Evolutionary conservation across 257 asterid genomes (phyloP).

Genomic region (Solanum arcanum): DNA sequence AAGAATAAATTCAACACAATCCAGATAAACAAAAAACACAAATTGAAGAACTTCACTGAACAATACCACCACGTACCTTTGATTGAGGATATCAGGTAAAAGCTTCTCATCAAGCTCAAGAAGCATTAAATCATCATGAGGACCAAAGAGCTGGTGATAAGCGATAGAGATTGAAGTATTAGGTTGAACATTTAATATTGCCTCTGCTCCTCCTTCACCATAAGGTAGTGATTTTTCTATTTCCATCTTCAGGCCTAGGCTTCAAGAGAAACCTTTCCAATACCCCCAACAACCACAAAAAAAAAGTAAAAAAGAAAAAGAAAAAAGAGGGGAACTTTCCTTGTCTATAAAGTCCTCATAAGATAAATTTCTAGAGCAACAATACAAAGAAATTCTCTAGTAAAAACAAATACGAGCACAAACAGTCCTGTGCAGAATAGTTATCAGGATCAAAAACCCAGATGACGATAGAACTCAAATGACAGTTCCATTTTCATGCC

Average conservation of each 20-base stretch:
- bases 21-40: neutral
- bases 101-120: constrained; percentile 84
- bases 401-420: neutral
- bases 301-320: neutral
- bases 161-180: constrained; percentile 49
- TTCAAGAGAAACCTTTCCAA: neutral
- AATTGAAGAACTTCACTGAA: neutral
- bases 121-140: constrained; percentile 67
- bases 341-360: neutral
- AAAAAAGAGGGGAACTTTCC: neutral
- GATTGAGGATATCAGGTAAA: constrained; percentile 57
- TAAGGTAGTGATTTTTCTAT: constrained; percentile 12
- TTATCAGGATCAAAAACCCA: neutral
- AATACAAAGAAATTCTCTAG: neutral
- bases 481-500: neutral
- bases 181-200: constrained; percentile 54
- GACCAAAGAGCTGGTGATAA: constrained; percentile 65
- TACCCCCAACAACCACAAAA: neutral
- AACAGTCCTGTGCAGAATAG: neutral
- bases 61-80: constrained; percentile 36
- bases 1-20: neutral
- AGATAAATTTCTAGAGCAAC: neutral
- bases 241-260: neutral
- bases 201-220: constrained; percentile 57
- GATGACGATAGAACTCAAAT: neutral